These are phyloP conservation scores for Amphichorda felina DNA, from an alignment of 2,329 filamentous ascomycete genomes.

Conservation along the genomic window DNA sequence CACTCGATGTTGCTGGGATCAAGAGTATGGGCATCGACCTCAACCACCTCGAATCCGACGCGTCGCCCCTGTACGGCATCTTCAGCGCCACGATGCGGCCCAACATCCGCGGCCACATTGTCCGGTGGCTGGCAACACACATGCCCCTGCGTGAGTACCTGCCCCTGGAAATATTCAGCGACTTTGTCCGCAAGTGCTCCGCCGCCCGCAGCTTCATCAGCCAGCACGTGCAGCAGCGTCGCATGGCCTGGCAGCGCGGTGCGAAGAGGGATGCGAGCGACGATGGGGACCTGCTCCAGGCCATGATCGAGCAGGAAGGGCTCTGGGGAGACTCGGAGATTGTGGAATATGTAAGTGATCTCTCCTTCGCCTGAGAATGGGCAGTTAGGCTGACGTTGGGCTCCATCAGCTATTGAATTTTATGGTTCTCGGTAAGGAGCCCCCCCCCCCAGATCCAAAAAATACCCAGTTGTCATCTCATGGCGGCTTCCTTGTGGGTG, in stretches of 20 bases:
- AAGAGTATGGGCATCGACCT: constrained; percentile 21
- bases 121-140: constrained; percentile 20
- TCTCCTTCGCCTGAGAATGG: not conserved
- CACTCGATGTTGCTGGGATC: constrained; percentile 21
- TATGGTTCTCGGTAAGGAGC: constrained; percentile 22
- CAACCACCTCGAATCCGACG: constrained; percentile 15
- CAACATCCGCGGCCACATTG: constrained; percentile 10
- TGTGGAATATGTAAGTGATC: constrained; percentile 12
- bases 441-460: not conserved
- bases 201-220: constrained; percentile 17
- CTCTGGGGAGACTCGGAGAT: constrained; percentile 14
- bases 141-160: constrained; percentile 21
- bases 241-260: constrained; percentile 2
- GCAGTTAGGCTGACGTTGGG: constrained; percentile 12
- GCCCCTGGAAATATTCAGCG: constrained; percentile 21
- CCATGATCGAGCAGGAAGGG: constrained; percentile 18
- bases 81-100: constrained; percentile 14
- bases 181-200: constrained; percentile 18
- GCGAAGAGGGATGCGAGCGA: not conserved
- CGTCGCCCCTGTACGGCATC: constrained; percentile 11
- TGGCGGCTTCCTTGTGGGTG: not conserved
- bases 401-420: constrained; percentile 25
- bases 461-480: not conserved
- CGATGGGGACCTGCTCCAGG: constrained; percentile 15
- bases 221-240: constrained; percentile 6